A percentile compares a stretch with the other conserved stretches of the same genome.
Conservation (phyloP, 2,329 filamentous ascomycete species). For the Lecanoromycetidae sp. region DNA sequence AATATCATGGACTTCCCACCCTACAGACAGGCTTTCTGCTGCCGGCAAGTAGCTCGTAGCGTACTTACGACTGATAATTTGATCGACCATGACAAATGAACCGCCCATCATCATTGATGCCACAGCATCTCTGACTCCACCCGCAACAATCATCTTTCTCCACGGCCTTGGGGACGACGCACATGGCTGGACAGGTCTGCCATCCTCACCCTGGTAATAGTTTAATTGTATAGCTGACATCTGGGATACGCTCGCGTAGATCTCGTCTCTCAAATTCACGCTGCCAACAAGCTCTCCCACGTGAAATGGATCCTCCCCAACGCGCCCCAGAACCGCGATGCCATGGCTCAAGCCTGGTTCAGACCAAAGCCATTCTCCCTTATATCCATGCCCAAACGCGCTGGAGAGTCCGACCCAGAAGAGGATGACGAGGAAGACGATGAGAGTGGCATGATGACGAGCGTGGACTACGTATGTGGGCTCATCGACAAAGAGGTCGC, state of each 20-base stretch:
- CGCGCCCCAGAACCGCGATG: constrained; percentile 35
- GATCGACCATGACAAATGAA: not conserved
- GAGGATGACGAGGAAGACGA: constrained; percentile 37
- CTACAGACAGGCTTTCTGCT: no score
- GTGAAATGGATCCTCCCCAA: constrained; percentile 41
- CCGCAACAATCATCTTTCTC: constrained; percentile 33
- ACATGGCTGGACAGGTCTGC: constrained; percentile 31
- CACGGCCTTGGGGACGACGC: constrained; percentile 38
- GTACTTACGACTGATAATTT: no score
- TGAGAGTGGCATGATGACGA: constrained; percentile 32
- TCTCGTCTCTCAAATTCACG: constrained; percentile 37
- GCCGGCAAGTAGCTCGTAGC: no score
- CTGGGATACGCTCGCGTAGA: constrained; percentile 21
- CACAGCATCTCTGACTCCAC: constrained; percentile 34
- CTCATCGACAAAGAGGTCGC: constrained; percentile 32
- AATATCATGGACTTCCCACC: no score
- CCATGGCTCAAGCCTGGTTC: constrained; percentile 38
- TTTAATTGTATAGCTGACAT: not conserved
- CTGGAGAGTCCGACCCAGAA: not conserved
- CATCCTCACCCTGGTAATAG: not conserved
- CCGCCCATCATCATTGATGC: constrained; percentile 30
- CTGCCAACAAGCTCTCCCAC: constrained; percentile 36
- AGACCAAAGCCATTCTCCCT: constrained; percentile 22
- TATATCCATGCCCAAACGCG: not conserved
- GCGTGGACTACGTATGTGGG: constrained; percentile 30